Evolutionary conservation across 2,329 filamentous ascomycete genomes (phyloP).

Genomic region (Hypoxylon sp.): DNA sequence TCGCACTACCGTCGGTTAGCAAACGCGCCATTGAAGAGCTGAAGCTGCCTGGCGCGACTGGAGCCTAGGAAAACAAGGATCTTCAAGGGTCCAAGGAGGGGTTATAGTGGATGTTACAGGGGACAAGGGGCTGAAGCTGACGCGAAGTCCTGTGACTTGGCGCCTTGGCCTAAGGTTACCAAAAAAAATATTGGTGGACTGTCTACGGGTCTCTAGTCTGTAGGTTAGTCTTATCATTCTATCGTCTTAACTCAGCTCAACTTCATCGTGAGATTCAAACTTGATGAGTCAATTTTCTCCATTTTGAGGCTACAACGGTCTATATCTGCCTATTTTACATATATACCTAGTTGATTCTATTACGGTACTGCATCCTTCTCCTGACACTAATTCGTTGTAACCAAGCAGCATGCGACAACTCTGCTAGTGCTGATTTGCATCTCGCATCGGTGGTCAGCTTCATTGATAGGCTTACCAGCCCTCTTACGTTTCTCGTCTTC

Average conservation of each 20-base stretch:
- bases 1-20: conserved; percentile 18
- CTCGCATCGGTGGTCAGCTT: background rate
- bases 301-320: background rate
- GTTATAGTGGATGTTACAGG: conserved; percentile 19
- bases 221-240: background rate
- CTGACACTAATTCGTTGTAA: conserved; percentile 18
- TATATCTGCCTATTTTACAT: conserved; percentile 1
- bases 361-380: conserved; percentile 12
- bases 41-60: conserved; percentile 36
- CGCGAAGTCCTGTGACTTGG: conserved; percentile 43
- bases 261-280: conserved; percentile 9
- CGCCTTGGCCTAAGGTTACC: background rate
- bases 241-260: conserved; percentile 13
- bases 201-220: background rate
- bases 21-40: conserved; percentile 27
- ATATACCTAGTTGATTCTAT: background rate
- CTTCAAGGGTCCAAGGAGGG: conserved; percentile 16
- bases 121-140: conserved; percentile 15
- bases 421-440: background rate
- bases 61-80: conserved; percentile 37
- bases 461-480: background rate
- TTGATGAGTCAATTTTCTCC: conserved; percentile 26
- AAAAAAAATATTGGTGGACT: background rate
- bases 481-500: conserved; percentile 1
- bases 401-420: background rate